phyloP scores from a whole-genome alignment of 106 monocot species.

The Dactylorhiza incarnata region DNA sequence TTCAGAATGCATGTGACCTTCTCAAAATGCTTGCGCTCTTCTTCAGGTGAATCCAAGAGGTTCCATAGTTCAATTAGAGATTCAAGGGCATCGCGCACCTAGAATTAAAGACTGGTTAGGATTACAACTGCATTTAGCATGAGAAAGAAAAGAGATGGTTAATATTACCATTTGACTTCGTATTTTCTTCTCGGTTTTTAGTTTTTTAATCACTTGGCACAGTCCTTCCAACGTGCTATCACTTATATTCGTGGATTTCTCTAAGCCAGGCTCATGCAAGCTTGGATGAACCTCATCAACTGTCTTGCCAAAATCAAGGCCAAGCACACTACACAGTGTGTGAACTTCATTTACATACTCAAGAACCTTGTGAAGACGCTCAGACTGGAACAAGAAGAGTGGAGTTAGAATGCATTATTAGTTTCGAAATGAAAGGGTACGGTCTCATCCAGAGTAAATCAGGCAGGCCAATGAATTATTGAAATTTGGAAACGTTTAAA shows the following conservation, averaged over 20 bases:
- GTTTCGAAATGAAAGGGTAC: neutral
- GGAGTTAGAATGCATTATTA: neutral
- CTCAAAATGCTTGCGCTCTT: constrained; percentile 50
- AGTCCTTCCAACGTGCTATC: constrained; percentile 68
- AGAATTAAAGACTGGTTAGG: constrained; percentile 1
- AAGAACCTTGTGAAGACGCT: constrained; percentile 61
- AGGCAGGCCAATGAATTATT: neutral
- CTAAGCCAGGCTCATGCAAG: constrained; percentile 43
- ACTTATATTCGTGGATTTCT: constrained; percentile 63
- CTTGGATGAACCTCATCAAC: constrained; percentile 68
- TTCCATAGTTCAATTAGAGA: constrained; percentile 73
- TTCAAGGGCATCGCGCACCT: constrained; percentile 52
- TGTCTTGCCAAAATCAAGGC: constrained; percentile 56
- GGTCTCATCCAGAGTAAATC: neutral
- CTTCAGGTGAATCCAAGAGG: constrained; percentile 69
- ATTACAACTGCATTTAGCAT: neutral
- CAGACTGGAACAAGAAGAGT: constrained; percentile 49
- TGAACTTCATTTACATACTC: constrained; percentile 77
- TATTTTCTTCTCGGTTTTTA: constrained; percentile 62
- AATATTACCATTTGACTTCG: constrained; percentile 50
- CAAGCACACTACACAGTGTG: constrained; percentile 68
- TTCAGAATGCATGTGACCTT: constrained; percentile 28
- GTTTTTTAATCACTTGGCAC: constrained; percentile 34
- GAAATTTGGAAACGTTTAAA: neutral
- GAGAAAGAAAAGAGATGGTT: neutral